Conservation (phyloP, 345 rosid genomes). For the Linum lewisii region DNA sequence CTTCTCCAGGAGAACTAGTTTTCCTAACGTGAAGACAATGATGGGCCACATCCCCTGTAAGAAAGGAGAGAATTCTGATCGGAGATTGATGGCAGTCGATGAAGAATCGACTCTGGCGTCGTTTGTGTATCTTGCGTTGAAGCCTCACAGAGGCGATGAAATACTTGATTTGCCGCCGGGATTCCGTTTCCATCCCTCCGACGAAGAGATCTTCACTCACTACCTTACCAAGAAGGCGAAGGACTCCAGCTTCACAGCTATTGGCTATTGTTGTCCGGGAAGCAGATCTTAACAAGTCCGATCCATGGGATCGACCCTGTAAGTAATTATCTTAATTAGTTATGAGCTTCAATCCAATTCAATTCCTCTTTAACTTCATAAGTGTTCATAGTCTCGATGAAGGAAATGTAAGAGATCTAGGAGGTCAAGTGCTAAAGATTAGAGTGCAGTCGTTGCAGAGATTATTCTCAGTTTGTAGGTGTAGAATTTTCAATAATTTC, state of each 20-base stretch:
- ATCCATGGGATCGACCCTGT: constrained; percentile 94
- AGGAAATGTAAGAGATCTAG: too few relatives aligned
- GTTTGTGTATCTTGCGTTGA: constrained; percentile 23
- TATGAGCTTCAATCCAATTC: background rate
- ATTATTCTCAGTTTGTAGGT: too few relatives aligned
- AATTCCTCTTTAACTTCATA: background rate
- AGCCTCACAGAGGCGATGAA: constrained; percentile 39
- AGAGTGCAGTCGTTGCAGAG: too few relatives aligned
- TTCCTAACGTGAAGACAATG: background rate
- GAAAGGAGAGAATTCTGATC: background rate
- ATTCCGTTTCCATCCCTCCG: constrained; percentile 86
- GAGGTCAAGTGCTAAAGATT: too few relatives aligned
- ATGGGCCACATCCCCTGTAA: background rate
- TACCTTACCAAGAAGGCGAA: constrained; percentile 56
- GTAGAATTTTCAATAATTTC: too few relatives aligned
- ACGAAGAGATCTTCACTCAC: constrained; percentile 71
- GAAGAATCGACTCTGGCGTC: background rate
- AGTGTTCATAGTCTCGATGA: too few relatives aligned
- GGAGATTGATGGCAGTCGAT: background rate
- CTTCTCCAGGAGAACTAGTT: background rate
- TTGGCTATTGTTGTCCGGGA: constrained; percentile 65
- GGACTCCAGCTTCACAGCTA: constrained; percentile 36
- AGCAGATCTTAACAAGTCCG: constrained; percentile 82
- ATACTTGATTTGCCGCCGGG: constrained; percentile 68
- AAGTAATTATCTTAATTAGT: constrained; percentile 11